Base-by-base conservation (phyloP, 495 filamentous ascomycete genomes). In the Xylaria sp. region DNA sequence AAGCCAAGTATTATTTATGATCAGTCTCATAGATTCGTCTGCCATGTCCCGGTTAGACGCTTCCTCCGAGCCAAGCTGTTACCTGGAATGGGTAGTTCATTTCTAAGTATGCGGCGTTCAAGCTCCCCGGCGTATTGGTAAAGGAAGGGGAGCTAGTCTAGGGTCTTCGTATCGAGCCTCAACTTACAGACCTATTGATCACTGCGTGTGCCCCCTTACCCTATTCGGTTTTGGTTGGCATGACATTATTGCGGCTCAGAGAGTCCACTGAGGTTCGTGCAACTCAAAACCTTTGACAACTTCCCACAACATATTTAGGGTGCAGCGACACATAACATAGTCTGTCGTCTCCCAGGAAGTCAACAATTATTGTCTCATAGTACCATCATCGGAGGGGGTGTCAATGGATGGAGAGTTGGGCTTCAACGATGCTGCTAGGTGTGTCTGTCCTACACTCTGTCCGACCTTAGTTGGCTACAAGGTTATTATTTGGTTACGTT, bases 381-480 rank as follows among this genome's bases (percentile, higher is more conserved):
- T 59, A 9, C 50, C 12, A 63, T 63, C 17, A 62, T 55, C 44
- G 37, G 37, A 52, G 50, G 61, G 65, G 52, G 61, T 65, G 58
- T 53, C 50, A 48, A 46, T 37, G 59, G 68, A 48, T 46, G 35
- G 46, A 29, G 12, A 35, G 69, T 71, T 71, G 69, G 69, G 69
- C 69, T 66, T 66, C 69, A 71, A 71, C 59, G 69, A 71, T 59
- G 44, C 46, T 52, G 68, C 69, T 41, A 41, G 29, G 40, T 43
- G 50, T 53, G 31, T 52, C 50, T 66, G 61, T 71, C 69, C 69
- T 71, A 71, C 61, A 66, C 61, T 59, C 65, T 52, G 50, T 71
- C 61, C 40, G 21, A 71, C 37, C 21, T 50, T 35, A 48, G 52
- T 65, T 37, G 68, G 50, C 44, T 46, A 53, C 48, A 43, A 57